Evolutionary conservation across 148 eudicot genomes (phyloP).

Genomic region (Simmondsia chinensis): DNA sequence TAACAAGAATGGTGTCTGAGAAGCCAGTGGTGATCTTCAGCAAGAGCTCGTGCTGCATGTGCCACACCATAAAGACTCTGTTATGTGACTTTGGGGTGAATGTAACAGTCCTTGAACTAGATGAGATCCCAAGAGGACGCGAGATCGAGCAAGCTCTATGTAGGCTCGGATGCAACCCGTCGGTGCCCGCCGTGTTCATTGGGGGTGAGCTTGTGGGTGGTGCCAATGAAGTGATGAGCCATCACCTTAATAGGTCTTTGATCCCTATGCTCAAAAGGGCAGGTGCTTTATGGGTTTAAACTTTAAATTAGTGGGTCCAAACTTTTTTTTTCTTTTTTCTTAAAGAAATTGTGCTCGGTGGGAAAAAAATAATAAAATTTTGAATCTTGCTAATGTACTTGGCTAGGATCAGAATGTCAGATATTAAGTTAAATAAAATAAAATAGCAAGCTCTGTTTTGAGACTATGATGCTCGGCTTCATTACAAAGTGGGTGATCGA

Average conservation of each 20-base stretch:
- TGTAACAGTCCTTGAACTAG: conserved; percentile 29
- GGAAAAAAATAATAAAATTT: too few relatives aligned
- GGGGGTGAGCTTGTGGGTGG: conserved; percentile 37
- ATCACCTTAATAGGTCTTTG: conserved; percentile 27
- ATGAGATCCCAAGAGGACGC: conserved; percentile 26
- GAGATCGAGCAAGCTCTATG: conserved; percentile 32
- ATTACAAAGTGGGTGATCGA: too few relatives aligned
- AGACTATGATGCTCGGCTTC: too few relatives aligned
- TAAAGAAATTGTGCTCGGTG: too few relatives aligned
- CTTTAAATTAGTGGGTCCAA: too few relatives aligned
- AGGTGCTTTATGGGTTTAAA: conserved; percentile 31
- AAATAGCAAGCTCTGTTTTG: too few relatives aligned
- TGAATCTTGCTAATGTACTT: too few relatives aligned
- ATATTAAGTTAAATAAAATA: too few relatives aligned
- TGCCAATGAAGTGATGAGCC: conserved; percentile 34
- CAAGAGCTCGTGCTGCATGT: conserved; percentile 29
- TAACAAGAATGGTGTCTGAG: conserved; percentile 19
- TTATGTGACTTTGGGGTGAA: conserved; percentile 29
- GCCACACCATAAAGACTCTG: conserved; percentile 28
- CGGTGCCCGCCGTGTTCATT: conserved; percentile 33
- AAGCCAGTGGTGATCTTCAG: conserved; percentile 30
- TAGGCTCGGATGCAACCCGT: conserved; percentile 28
- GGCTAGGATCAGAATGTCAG: too few relatives aligned
- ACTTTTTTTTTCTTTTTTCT: too few relatives aligned
- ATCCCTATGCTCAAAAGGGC: conserved; percentile 30